Evolutionary conservation across 163 green algal genomes (phyloP).

Genomic region (Picocystis sp.): DNA sequence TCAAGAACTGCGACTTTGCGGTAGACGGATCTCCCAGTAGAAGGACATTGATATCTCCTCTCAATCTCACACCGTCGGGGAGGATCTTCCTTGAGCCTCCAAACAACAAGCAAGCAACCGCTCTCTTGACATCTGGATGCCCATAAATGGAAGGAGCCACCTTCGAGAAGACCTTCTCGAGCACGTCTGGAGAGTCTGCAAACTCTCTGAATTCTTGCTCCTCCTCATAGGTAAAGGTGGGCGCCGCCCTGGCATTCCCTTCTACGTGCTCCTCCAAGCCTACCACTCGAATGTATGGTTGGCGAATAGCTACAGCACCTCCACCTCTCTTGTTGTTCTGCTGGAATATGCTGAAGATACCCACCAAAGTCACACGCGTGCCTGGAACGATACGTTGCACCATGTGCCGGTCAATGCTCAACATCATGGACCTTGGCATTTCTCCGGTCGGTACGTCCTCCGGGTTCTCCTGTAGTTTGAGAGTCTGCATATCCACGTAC

Average conservation of each 20-base stretch:
- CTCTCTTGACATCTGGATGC: conserved; percentile 82
- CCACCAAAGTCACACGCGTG: conserved; percentile 73
- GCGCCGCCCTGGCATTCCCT: conserved; percentile 14
- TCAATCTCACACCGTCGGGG: conserved; percentile 12
- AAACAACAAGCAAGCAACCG: conserved; percentile 88
- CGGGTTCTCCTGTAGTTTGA: conserved; percentile 89
- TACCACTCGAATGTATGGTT: conserved; percentile 65
- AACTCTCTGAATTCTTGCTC: conserved; percentile 78
- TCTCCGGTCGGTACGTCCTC: conserved; percentile 94
- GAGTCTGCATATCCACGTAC: conserved; percentile 92
- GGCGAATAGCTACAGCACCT: conserved; percentile 32
- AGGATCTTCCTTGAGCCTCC: conserved; percentile 75
- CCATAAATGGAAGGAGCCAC: conserved; percentile 96
- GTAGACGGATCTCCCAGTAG: conserved; percentile 95
- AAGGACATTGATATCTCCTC: conserved; percentile 97
- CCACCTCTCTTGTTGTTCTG: conserved; percentile 8
- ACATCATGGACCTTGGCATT: conserved; percentile 49
- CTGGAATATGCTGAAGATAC: conserved; percentile 82
- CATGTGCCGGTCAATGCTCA: conserved; percentile 69
- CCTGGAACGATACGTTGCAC: conserved; percentile 68
- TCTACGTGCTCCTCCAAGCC: conserved; percentile 50
- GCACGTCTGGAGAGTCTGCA: conserved; percentile 43
- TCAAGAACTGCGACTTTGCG: conserved; percentile 98
- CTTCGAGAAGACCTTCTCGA: conserved; percentile 50
- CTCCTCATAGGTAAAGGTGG: conserved; percentile 33